A percentile compares a stretch with the other conserved stretches of the same genome.
Evolutionary conservation across 1,284 basidiomycete genomes (phyloP).

Genomic region (Dichomitus squalens): DNA sequence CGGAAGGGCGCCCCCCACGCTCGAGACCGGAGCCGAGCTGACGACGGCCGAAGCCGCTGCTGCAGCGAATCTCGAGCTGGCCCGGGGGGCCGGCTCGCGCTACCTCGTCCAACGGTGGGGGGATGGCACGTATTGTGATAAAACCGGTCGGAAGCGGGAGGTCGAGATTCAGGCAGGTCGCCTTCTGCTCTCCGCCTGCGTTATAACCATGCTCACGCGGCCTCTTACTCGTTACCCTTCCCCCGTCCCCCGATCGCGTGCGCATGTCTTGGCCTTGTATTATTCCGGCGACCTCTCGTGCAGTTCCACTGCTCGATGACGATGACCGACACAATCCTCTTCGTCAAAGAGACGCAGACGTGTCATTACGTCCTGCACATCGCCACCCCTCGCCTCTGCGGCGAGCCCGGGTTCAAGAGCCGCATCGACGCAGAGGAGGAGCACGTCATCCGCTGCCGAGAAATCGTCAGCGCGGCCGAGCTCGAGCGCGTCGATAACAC

Average conservation of each 20-base stretch:
- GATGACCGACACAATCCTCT: slow-evolving; percentile 82
- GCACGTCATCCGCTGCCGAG: slow-evolving; percentile 72
- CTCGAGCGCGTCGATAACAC: slow-evolving; percentile 34
- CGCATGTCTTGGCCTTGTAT: background rate
- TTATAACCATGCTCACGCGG: background rate
- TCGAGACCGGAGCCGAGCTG: slow-evolving; percentile 65
- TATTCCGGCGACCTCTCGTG: background rate
- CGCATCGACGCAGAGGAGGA: slow-evolving; percentile 67
- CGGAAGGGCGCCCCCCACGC: slow-evolving; percentile 64
- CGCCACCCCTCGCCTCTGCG: slow-evolving; percentile 90
- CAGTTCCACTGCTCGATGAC: slow-evolving; percentile 96
- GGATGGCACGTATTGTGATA: slow-evolving; percentile 90
- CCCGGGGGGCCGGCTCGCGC: slow-evolving; percentile 74
- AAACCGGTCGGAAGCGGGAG: slow-evolving; percentile 81
- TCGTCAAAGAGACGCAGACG: slow-evolving; percentile 90
- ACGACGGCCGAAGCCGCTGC: slow-evolving; percentile 67
- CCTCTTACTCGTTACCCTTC: background rate
- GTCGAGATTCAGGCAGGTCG: slow-evolving; percentile 86
- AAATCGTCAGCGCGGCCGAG: slow-evolving; percentile 54
- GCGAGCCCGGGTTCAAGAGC: slow-evolving; percentile 87
- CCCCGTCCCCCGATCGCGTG: background rate
- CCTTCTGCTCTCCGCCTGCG: background rate
- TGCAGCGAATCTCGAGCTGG: slow-evolving; percentile 71
- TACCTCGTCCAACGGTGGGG: slow-evolving; percentile 93
- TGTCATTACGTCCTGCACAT: slow-evolving; percentile 92